A percentile compares a stretch with the other conserved stretches of the same genome.
Conservation (phyloP, 345 rosid genomes). For the Boechera stricta region DNA sequence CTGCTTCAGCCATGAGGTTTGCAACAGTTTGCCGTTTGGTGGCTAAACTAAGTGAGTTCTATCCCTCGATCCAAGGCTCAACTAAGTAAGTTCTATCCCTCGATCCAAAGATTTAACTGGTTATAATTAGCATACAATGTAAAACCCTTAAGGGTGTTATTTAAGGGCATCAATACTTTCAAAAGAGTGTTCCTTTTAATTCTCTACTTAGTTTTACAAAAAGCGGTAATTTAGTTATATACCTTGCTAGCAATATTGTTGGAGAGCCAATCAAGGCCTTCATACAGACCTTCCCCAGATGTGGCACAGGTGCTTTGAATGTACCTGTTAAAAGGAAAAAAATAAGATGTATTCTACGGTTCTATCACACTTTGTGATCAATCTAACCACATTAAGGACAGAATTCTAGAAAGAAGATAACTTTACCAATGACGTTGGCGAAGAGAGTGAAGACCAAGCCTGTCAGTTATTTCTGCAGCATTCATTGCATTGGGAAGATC, state of each 20-base stretch:
- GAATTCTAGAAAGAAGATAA: background rate
- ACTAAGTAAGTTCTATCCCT: background rate
- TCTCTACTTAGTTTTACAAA: slow-evolving; percentile 13
- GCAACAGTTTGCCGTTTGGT: background rate
- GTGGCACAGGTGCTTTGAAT: slow-evolving; percentile 87
- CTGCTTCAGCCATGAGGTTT: background rate
- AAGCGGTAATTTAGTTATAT: background rate
- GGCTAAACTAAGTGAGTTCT: slow-evolving; percentile 2
- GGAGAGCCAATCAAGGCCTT: slow-evolving; percentile 90
- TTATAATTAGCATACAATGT: slow-evolving; percentile 18
- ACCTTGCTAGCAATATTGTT: slow-evolving; percentile 76
- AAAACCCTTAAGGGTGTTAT: background rate
- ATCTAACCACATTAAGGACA: background rate
- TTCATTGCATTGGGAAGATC: slow-evolving; percentile 98
- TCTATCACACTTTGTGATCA: slow-evolving; percentile 3
- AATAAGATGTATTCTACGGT: background rate
- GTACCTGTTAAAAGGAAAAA: slow-evolving; percentile 55
- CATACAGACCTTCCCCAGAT: slow-evolving; percentile 83
- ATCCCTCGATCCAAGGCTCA: background rate
- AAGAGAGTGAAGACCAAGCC: slow-evolving; percentile 92
- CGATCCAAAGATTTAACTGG: background rate
- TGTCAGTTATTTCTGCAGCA: slow-evolving; percentile 93
- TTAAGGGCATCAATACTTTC: background rate
- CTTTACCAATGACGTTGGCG: slow-evolving; percentile 92
- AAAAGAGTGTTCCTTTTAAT: slow-evolving; percentile 6